A percentile compares a stretch with the other conserved stretches of the same genome.
phyloP scores from a whole-genome alignment of 305 asterid genomes.

The Solanum hybrid region DNA sequence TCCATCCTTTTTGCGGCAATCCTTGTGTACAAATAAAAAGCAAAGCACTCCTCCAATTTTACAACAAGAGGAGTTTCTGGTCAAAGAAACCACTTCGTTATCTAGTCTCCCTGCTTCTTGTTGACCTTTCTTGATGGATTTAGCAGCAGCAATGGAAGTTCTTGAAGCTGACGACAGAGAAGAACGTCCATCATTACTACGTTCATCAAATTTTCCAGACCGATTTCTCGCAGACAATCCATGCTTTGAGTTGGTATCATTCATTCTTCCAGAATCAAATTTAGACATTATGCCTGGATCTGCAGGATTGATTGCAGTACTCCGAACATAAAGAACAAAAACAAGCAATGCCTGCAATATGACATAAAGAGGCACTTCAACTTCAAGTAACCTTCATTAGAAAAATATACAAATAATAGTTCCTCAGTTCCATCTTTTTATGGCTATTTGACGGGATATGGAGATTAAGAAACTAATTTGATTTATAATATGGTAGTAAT shows the following conservation, averaged over 20 bases:
- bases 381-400: background rate
- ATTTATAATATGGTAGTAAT: background rate
- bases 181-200: slow-evolving; percentile 54
- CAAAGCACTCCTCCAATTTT: slow-evolving; percentile 58
- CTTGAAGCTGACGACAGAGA: slow-evolving; percentile 65
- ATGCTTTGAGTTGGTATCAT: slow-evolving; percentile 34
- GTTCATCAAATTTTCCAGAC: slow-evolving; percentile 57
- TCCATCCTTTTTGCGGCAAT: slow-evolving; percentile 67
- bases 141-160: slow-evolving; percentile 61
- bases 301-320: slow-evolving; percentile 98
- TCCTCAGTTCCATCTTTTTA: background rate
- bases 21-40: slow-evolving; percentile 69
- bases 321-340: slow-evolving; percentile 80
- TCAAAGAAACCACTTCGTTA: slow-evolving; percentile 34
- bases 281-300: slow-evolving; percentile 94
- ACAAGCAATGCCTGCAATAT: slow-evolving; percentile 75
- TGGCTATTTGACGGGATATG: background rate
- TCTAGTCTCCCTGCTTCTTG: slow-evolving; percentile 51
- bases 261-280: slow-evolving; percentile 44
- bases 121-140: slow-evolving; percentile 62
- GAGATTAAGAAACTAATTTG: background rate
- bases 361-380: background rate
- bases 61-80: slow-evolving; percentile 38
- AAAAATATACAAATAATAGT: background rate
- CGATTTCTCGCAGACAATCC: slow-evolving; percentile 36